Percentiles rank a stretch among this genome's conserved stretches.
Evolutionary conservation across 768 basidiomycete species (phyloP).

Genomic region (Hericium erinaceus): DNA sequence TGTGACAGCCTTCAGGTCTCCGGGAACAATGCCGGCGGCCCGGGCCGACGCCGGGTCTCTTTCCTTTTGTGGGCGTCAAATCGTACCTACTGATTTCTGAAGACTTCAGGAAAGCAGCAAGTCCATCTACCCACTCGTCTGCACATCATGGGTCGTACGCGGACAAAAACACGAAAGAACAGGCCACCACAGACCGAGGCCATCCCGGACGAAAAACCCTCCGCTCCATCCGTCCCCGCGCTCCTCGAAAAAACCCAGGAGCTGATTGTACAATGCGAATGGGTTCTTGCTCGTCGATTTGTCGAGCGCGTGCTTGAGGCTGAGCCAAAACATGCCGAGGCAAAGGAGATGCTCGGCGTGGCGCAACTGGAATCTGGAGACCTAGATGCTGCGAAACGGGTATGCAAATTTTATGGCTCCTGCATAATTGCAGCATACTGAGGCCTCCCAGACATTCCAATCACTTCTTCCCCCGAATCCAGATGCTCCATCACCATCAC

Average conservation of each 20-base stretch:
- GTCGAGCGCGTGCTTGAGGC: conserved; percentile 56
- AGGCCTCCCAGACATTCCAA: conserved; percentile 43
- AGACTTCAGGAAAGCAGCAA: no score
- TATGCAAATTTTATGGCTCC: conserved; percentile 22
- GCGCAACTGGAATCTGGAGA: conserved; percentile 74
- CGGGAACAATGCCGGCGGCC: not conserved
- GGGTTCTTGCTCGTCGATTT: conserved; percentile 71
- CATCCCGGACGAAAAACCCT: conserved; percentile 24
- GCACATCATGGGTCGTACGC: conserved; percentile 22
- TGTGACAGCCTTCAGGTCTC: not conserved
- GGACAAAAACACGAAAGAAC: conserved; percentile 22
- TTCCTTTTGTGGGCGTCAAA: not conserved
- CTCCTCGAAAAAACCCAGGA: conserved; percentile 71
- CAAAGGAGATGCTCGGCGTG: conserved; percentile 75
- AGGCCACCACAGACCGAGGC: conserved; percentile 19
- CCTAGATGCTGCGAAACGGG: conserved; percentile 58
- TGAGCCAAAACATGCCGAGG: conserved; percentile 54
- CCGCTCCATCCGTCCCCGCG: conserved; percentile 29
- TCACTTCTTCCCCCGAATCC: conserved; percentile 52
- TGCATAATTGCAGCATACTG: no score
- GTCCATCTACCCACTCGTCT: no score
- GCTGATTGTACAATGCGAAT: conserved; percentile 80
- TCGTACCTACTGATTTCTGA: no score
- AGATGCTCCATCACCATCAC: conserved; percentile 48
- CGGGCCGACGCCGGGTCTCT: not conserved